Conservation (phyloP, 345 rosid species). For the Syzygium jambos region DNA sequence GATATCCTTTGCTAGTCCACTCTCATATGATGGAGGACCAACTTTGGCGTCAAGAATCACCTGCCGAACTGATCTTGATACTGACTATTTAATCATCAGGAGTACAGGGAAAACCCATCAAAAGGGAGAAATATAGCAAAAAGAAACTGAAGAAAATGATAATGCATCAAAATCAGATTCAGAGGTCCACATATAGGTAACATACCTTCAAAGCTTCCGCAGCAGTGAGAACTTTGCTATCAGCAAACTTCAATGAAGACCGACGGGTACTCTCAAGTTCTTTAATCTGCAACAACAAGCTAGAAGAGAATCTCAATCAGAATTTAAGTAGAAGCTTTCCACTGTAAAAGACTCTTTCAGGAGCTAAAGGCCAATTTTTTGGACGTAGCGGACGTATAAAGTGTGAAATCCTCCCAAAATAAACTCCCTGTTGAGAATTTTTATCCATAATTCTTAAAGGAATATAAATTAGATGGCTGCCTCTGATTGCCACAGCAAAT, state of each 20-base stretch:
- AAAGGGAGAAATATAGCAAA: neutral
- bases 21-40: conserved; percentile 82
- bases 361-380: neutral
- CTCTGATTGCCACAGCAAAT: neutral
- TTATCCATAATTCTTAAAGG: neutral
- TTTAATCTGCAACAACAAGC: conserved; percentile 51
- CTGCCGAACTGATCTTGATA: conserved; percentile 62
- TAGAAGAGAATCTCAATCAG: conserved; percentile 24
- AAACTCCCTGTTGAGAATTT: neutral
- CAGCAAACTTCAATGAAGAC: conserved; percentile 20
- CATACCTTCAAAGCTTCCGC: conserved; percentile 78
- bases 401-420: neutral
- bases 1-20: conserved; percentile 75
- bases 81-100: conserved; percentile 17
- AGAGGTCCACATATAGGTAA: neutral
- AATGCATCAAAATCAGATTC: neutral
- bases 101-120: conserved; percentile 6
- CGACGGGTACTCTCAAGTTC: conserved; percentile 31
- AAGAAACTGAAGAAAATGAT: neutral
- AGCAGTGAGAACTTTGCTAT: conserved; percentile 50
- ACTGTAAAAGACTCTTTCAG: neutral
- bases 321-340: neutral
- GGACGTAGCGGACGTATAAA: neutral
- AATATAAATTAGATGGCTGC: neutral
- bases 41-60: conserved; percentile 92